Evolutionary conservation across 2,329 filamentous ascomycete species (phyloP).

Genomic region (Colletotrichum viniferum): DNA sequence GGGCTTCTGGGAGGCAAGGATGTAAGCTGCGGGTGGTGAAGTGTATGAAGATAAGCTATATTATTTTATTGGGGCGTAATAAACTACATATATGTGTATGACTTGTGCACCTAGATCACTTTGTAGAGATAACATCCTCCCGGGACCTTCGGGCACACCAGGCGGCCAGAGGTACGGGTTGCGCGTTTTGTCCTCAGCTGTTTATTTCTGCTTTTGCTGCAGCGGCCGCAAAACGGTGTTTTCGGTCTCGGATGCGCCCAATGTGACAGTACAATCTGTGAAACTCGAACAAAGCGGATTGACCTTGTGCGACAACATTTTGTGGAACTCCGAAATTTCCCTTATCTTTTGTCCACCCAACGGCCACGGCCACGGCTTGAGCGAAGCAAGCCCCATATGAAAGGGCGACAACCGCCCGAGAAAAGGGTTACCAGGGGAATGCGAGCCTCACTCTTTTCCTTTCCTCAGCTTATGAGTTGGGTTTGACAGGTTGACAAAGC

Average conservation of each 20-base stretch:
- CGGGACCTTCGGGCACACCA: not conserved
- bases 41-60: not conserved
- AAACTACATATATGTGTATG: not conserved
- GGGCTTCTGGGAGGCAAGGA: not conserved
- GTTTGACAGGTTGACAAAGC: not conserved
- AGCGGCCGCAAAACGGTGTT: not conserved
- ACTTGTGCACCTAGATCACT: not conserved
- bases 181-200: not conserved
- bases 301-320: not conserved
- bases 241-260: not conserved
- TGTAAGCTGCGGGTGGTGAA: not conserved
- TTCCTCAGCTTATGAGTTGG: not conserved
- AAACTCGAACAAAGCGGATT: not conserved
- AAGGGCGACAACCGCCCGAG: not conserved
- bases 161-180: not conserved
- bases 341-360: not conserved
- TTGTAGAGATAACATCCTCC: not conserved
- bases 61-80: not conserved
- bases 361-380: not conserved
- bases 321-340: not conserved
- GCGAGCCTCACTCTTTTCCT: fast-evolving
- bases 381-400: not conserved
- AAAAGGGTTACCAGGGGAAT: fast-evolving
- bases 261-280: not conserved
- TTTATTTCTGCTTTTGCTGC: not conserved